These are phyloP conservation scores for Saitozyma podzolica DNA, from an alignment of 768 basidiomycete genomes.

Conservation along the genomic window DNA sequence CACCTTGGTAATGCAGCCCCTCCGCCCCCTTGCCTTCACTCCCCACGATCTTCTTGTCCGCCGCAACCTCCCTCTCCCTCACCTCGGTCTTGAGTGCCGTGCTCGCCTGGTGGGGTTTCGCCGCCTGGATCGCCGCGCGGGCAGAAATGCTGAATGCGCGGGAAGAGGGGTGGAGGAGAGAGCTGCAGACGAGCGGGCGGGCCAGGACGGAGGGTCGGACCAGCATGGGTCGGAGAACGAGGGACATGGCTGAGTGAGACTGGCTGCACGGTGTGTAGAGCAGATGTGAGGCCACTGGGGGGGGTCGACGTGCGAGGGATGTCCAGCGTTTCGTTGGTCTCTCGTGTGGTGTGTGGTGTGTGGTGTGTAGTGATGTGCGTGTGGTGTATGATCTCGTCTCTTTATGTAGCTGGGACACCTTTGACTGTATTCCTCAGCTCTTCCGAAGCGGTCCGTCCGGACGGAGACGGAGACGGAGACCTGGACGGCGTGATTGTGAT, in stretches of 20 bases:
- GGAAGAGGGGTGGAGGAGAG: slow-evolving; percentile 4
- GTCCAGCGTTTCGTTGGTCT: neutral
- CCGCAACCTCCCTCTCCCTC: slow-evolving; percentile 24
- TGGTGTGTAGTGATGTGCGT: neutral
- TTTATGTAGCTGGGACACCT: neutral
- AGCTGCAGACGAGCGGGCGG: neutral
- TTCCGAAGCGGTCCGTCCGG: slow-evolving; percentile 1
- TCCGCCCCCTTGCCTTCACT: slow-evolving; percentile 37
- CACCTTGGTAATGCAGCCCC: slow-evolving; percentile 50
- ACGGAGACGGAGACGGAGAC: neutral
- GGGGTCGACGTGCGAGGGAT: neutral
- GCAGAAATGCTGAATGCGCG: slow-evolving; percentile 11
- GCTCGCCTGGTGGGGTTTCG: slow-evolving; percentile 18
- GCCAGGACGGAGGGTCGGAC: neutral
- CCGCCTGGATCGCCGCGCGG: slow-evolving; percentile 12
- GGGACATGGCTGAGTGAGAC: neutral
- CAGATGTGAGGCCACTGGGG: too few species aligned
- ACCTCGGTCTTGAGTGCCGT: slow-evolving; percentile 32
- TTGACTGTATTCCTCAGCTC: neutral
- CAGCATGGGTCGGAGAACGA: neutral
- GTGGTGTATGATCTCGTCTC: neutral
- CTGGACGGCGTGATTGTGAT: neutral
- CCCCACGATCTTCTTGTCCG: slow-evolving; percentile 25
- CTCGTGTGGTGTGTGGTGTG: neutral
- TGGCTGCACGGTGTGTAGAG: neutral